phyloP scores from a whole-genome alignment of 345 rosid species.

The Euphorbia peplus region DNA sequence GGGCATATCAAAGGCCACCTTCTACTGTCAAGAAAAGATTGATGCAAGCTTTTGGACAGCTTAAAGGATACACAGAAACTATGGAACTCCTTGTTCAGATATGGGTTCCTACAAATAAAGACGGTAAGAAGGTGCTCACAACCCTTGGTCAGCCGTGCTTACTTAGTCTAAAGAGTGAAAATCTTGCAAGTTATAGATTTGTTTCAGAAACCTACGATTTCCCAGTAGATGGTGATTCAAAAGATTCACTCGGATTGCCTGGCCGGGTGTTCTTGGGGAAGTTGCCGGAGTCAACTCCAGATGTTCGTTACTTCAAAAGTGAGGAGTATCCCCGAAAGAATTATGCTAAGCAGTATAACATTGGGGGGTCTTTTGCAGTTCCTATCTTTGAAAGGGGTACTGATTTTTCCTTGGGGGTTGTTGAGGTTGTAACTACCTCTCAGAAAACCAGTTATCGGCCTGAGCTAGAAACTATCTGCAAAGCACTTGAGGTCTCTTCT shows the following conservation, averaged over 20 bases:
- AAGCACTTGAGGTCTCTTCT: constrained; percentile 87
- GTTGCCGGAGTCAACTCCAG: constrained; percentile 96
- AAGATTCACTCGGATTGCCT: constrained; percentile 65
- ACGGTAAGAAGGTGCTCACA: constrained; percentile 63
- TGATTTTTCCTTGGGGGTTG: constrained; percentile 78
- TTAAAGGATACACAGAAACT: constrained; percentile 52
- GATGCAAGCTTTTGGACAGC: constrained; percentile 42
- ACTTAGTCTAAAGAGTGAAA: constrained; percentile 44
- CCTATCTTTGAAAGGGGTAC: constrained; percentile 79
- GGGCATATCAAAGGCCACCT: constrained; percentile 27
- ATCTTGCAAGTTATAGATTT: constrained; percentile 61
- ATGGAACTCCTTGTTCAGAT: constrained; percentile 68
- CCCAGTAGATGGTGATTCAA: constrained; percentile 62
- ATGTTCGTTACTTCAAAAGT: constrained; percentile 70
- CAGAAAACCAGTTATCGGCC: constrained; percentile 60
- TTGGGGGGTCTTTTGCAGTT: constrained; percentile 79
- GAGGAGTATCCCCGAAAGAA: constrained; percentile 72
- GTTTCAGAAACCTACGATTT: constrained; percentile 68
- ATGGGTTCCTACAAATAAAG: constrained; percentile 78
- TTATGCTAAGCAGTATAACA: constrained; percentile 57
- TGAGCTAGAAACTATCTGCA: constrained; percentile 72
- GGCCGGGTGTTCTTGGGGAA: constrained; percentile 76
- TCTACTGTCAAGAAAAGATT: constrained; percentile 58
- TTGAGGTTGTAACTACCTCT: constrained; percentile 78
- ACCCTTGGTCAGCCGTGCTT: constrained; percentile 71